Percentiles rank a stretch among this genome's conserved stretches.
Conservation (phyloP, 2,329 filamentous ascomycete genomes). For the Penicillium janthinellum region DNA sequence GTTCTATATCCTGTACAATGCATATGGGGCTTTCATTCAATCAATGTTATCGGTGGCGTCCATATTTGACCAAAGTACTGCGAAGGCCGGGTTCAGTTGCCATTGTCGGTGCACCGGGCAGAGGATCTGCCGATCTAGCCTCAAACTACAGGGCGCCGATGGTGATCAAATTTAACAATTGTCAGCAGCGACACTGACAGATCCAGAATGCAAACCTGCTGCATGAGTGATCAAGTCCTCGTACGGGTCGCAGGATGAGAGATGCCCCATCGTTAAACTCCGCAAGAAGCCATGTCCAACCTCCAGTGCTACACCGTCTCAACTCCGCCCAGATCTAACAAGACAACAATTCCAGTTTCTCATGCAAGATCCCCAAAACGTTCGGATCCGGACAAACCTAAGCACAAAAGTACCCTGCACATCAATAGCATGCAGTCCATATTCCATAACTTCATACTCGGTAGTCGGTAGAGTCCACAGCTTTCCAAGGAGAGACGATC, state of each 20-base stretch:
- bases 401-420: slow-evolving; percentile 2
- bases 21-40: slow-evolving; percentile 25
- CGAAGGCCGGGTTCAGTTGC: neutral
- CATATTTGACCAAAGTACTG: slow-evolving; percentile 2
- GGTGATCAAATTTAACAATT: neutral
- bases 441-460: neutral
- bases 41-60: slow-evolving; percentile 8
- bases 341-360: neutral
- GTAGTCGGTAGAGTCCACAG: neutral
- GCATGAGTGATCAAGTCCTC: no score
- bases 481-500: neutral
- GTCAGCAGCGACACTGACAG: neutral
- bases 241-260: no score
- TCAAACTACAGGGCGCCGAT: neutral
- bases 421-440: neutral
- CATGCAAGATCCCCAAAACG: neutral
- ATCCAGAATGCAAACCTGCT: neutral
- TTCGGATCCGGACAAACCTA: neutral
- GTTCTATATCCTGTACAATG: slow-evolving; percentile 35
- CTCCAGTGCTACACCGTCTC: neutral
- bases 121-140: neutral
- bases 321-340: neutral
- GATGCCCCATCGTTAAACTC: no score
- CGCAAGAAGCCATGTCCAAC: no score
- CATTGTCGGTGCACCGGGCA: neutral